Percentiles rank a stretch among this genome's conserved stretches.
These are phyloP conservation scores for Zygnema cylindricum DNA, from an alignment of 139 green algal species.

Conservation along the genomic window DNA sequence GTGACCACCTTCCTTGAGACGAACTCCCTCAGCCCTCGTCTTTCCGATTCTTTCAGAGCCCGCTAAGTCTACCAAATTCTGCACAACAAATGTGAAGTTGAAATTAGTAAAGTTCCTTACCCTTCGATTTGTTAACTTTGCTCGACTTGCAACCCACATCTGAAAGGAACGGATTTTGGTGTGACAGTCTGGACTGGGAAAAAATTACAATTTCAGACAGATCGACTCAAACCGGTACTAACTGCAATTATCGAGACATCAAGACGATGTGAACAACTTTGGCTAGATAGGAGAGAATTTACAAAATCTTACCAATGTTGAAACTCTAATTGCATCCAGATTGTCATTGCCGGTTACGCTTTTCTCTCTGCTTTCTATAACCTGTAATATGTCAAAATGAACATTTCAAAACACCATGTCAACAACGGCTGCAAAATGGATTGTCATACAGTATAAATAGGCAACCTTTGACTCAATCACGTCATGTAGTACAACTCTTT, in stretches of 20 bases:
- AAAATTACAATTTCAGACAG: too few relatives aligned
- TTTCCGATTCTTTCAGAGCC: constrained; percentile 89
- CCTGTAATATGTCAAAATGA: constrained; percentile 16
- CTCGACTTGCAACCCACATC: not conserved
- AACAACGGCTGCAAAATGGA: not conserved
- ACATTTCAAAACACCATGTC: not conserved
- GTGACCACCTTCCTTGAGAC: constrained; percentile 89
- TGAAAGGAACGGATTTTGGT: not conserved
- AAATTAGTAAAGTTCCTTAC: too few relatives aligned
- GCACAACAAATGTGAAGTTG: not conserved
- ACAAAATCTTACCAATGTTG: constrained; percentile 56
- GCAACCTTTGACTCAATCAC: too few relatives aligned
- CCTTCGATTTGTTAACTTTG: not conserved
- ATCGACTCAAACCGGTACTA: too few relatives aligned
- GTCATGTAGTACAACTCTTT: too few relatives aligned
- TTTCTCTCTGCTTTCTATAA: constrained; percentile 57
- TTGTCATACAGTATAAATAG: too few relatives aligned
- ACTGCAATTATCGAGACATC: too few relatives aligned
- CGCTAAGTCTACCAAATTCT: constrained; percentile 88
- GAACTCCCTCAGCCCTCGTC: constrained; percentile 90
- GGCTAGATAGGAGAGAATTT: too few relatives aligned
- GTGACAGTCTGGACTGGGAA: not conserved
- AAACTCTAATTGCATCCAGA: constrained; percentile 48
- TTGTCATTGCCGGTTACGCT: constrained; percentile 23
- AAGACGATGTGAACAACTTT: too few relatives aligned